Conservation (phyloP, 2,329 filamentous ascomycete genomes). For the Beauveria caledonica region DNA sequence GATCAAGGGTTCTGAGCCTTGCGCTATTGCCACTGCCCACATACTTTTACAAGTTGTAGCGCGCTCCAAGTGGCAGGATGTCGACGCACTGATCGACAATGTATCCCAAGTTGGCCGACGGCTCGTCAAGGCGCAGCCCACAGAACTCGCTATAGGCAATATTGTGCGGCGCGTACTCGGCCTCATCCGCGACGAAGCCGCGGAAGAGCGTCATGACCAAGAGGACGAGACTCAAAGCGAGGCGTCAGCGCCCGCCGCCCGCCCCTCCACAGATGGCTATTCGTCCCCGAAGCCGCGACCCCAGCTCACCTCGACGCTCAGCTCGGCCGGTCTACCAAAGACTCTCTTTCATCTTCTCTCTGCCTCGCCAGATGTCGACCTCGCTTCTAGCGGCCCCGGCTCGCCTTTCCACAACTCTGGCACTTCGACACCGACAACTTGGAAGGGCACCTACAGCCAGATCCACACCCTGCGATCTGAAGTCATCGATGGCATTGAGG, state of each 20-base stretch:
- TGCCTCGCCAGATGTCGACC: conserved; percentile 48
- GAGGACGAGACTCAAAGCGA: conserved; percentile 53
- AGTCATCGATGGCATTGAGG: conserved; percentile 86
- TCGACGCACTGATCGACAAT: conserved; percentile 68
- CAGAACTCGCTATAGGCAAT: conserved; percentile 88
- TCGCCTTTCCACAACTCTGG: conserved; percentile 43
- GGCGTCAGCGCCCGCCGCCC: conserved; percentile 27
- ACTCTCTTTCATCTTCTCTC: conserved; percentile 87
- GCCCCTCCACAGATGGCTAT: conserved; percentile 20
- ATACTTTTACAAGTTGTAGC: conserved; percentile 82
- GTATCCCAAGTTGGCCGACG: conserved; percentile 71
- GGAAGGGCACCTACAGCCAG: conserved; percentile 31
- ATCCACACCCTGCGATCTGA: conserved; percentile 74
- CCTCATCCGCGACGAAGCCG: conserved; percentile 83
- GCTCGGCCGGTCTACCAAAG: conserved; percentile 58
- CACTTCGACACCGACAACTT: conserved; percentile 40
- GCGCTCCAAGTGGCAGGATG: conserved; percentile 68
- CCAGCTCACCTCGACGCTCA: conserved; percentile 43
- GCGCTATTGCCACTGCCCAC: conserved; percentile 84
- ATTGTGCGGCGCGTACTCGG: conserved; percentile 85
- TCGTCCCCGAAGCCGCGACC: conserved; percentile 47
- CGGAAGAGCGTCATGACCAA: conserved; percentile 64
- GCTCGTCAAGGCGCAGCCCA: conserved; percentile 74
- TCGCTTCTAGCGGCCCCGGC: conserved; percentile 24
- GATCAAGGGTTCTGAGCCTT: conserved; percentile 78